Percentiles rank a stretch among this genome's conserved stretches.
Conservation (phyloP, 768 basidiomycete species). For the Trametes cubensis region DNA sequence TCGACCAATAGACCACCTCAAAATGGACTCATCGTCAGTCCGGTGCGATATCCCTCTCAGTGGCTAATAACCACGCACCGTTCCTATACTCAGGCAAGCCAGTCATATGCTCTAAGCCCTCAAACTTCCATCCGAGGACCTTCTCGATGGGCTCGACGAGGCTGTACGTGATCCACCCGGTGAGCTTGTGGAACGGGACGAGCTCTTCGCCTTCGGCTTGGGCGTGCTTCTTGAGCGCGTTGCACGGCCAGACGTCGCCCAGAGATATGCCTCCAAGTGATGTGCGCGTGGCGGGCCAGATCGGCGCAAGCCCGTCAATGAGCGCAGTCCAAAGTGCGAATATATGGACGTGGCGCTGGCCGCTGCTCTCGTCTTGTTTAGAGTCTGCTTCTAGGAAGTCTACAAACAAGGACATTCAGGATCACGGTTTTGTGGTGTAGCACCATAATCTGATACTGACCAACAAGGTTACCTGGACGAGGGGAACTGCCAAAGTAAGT, state of each 20-base stretch:
- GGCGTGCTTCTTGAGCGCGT: conserved; percentile 42
- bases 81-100: conserved; percentile 96
- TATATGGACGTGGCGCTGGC: conserved; percentile 61
- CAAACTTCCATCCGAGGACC: conserved; percentile 78
- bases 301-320: conserved; percentile 78
- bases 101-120: conserved; percentile 82
- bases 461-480: conserved; percentile 81
- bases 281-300: conserved; percentile 84
- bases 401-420: conserved; percentile 30
- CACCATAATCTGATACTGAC: conserved; percentile 40
- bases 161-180: conserved; percentile 91
- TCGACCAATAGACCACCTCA: conserved; percentile 88
- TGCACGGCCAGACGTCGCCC: conserved; percentile 94
- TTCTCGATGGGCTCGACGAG: conserved; percentile 83
- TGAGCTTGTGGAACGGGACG: conserved; percentile 96
- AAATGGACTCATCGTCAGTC: neutral
- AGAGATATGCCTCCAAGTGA: conserved; percentile 69
- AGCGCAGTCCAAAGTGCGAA: conserved; percentile 80
- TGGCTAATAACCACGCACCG: conserved; percentile 45
- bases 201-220: conserved; percentile 60
- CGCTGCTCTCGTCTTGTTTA: conserved; percentile 35
- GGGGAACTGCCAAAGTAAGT: conserved; percentile 74
- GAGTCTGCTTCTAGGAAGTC: conserved; percentile 72
- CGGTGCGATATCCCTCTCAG: neutral
- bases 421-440: neutral